Base-by-base conservation (phyloP, 1,139 yeast species). In the Suhomyces atakaporum region DNA sequence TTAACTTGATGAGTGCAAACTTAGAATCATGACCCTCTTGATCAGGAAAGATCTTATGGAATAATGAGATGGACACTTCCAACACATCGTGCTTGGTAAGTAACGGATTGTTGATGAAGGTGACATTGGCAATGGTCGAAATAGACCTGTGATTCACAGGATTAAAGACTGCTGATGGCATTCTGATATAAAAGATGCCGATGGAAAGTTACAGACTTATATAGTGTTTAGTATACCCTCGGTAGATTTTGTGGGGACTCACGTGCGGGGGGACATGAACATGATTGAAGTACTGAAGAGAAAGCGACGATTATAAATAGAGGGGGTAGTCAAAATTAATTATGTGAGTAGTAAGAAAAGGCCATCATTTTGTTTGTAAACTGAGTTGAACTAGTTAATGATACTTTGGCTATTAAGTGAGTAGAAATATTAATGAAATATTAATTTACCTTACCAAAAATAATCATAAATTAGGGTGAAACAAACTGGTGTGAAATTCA, bases 21-120 rank as follows among this genome's bases (percentile, higher is more conserved):
- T 49, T 50, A 19, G 46, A 36, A 12, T 45, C 44, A 4, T 32
- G 31, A 14, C 44, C 43, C 3, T 51, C 43, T 19, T 38, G 45
- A 12, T 42, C 45, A 2, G 69, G 69, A 45, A 67, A 70, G 26
- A 70, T 42, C 32, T 59, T 53, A 23, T 53, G 44, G 42, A 53
- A 66, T 14, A 69, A 51, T 31, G 66, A 73, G 42, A 56, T 50
- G 7, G 75, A 64, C 2, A 71, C 31, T 30, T 64, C 61, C 6
- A 70, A 51, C 3, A 51, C 40, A 42, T 70, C 73, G 32, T 53
- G 49, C 20, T 45, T 46, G 29, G 48, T 52, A 25, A 31, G 27
- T 10, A 54, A 22, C 6, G 58, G 58, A 42, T 69, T 70, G 39
- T 60, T 60, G 33, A 66, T 47, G 16, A 69, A 56, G 11, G 54